phyloP scores from a whole-genome alignment of 768 basidiomycete genomes.

The Inosperma sp. region DNA sequence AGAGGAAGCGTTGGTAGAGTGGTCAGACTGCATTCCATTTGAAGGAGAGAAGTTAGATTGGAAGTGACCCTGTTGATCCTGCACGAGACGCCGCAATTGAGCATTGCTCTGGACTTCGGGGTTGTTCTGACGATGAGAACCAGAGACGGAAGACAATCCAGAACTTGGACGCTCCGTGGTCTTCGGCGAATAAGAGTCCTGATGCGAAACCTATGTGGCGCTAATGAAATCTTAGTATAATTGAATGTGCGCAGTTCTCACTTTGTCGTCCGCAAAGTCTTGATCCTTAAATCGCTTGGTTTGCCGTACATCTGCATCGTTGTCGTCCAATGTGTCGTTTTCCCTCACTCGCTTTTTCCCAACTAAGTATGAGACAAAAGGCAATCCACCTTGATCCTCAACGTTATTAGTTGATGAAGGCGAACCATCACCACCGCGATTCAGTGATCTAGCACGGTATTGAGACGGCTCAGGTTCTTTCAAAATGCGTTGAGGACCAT shows the following conservation, averaged over 20 bases:
- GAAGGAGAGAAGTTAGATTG: not conserved
- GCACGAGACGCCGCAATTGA: not conserved
- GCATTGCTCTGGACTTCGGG: not conserved
- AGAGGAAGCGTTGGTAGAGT: not conserved
- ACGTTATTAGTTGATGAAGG: not conserved
- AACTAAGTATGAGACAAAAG: not conserved
- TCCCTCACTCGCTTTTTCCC: slow-evolving; percentile 2
- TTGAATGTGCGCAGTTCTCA: not conserved
- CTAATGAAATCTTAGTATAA: not conserved
- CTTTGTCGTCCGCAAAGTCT: not conserved
- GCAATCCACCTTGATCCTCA: slow-evolving; percentile 1
- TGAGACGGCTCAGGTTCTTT: not conserved
- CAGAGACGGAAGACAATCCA: not conserved
- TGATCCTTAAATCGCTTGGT: slow-evolving; percentile 5
- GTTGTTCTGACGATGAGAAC: slow-evolving; percentile 1
- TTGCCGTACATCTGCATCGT: not conserved
- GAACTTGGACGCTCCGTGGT: not conserved
- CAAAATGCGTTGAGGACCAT: not conserved
- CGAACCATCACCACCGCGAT: not conserved
- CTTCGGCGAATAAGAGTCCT: not conserved
- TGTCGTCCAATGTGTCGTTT: not conserved
- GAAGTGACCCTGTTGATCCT: not conserved
- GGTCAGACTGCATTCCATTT: not conserved
- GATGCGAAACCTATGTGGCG: not conserved
- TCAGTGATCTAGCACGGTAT: not conserved